Conservation (phyloP, 2,329 filamentous ascomycete genomes). For the Colletotrichum filicis region DNA sequence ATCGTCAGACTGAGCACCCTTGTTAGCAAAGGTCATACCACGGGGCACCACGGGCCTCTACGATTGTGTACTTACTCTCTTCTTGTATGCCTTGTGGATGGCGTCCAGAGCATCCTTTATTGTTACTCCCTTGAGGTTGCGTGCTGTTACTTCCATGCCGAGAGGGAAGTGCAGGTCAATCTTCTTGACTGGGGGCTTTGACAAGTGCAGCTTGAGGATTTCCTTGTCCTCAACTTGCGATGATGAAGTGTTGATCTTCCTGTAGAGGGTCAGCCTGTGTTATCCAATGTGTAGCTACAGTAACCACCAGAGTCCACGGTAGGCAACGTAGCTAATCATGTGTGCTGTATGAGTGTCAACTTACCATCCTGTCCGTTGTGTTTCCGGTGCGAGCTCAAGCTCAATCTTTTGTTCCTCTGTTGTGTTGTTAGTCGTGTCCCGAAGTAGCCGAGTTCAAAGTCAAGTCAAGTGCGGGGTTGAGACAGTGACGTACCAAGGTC, state of each 20-base stretch:
- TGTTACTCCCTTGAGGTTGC: constrained; percentile 93
- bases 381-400: constrained; percentile 81
- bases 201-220: constrained; percentile 83
- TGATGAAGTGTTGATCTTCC: constrained; percentile 94
- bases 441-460: not conserved
- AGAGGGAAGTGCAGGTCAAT: constrained; percentile 93
- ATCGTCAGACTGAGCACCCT: constrained; percentile 77
- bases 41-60: no score
- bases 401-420: constrained; percentile 79
- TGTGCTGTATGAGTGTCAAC: constrained; percentile 42
- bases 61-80: constrained; percentile 75
- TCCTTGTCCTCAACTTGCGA: constrained; percentile 83
- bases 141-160: constrained; percentile 86
- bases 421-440: constrained; percentile 9
- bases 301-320: no score
- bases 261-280: constrained; percentile 48
- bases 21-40: not conserved
- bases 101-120: constrained; percentile 97
- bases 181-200: constrained; percentile 87
- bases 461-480: constrained; percentile 5
- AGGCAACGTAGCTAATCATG: not conserved
- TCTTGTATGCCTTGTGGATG: constrained; percentile 96
- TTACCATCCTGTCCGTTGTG: constrained; percentile 89
- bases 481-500: constrained; percentile 78
- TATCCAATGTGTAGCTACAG: not conserved